A percentile compares a stretch with the other conserved stretches of the same genome.
phyloP scores from a whole-genome alignment of 2,329 filamentous ascomycete species.

The Ustulina deusta region DNA sequence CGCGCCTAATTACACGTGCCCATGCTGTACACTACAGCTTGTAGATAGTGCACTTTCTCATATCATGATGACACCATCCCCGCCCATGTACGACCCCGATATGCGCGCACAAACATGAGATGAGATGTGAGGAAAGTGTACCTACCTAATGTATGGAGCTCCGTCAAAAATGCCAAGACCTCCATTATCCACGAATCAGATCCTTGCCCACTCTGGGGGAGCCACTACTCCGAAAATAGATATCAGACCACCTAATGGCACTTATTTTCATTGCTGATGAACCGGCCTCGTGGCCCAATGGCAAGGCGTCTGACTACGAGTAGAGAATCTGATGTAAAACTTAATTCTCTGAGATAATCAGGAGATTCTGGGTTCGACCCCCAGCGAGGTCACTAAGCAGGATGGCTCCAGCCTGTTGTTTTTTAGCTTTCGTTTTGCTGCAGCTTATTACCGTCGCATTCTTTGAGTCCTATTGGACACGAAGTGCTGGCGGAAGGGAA shows the following conservation, averaged over 20 bases:
- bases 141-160: neutral
- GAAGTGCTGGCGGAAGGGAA: too few species aligned
- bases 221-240: too few species aligned
- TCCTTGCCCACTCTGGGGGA: neutral
- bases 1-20: neutral
- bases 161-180: neutral
- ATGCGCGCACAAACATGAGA: too few species aligned
- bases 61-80: neutral
- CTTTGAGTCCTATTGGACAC: too few species aligned
- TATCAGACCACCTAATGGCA: too few species aligned
- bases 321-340: neutral
- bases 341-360: too few species aligned
- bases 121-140: neutral
- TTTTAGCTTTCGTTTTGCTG: slow-evolving; percentile 31
- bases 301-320: slow-evolving; percentile 61
- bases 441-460: too few species aligned
- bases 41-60: neutral
- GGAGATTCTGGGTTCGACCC: slow-evolving; percentile 36
- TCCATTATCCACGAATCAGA: neutral
- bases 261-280: too few species aligned
- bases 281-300: slow-evolving; percentile 53
- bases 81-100: too few species aligned
- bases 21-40: neutral
- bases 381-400: slow-evolving; percentile 29
- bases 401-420: slow-evolving; percentile 32